These are phyloP conservation scores for Colletotrichum liaoningense DNA, from an alignment of 2,329 filamentous ascomycete species.

Conservation along the genomic window DNA sequence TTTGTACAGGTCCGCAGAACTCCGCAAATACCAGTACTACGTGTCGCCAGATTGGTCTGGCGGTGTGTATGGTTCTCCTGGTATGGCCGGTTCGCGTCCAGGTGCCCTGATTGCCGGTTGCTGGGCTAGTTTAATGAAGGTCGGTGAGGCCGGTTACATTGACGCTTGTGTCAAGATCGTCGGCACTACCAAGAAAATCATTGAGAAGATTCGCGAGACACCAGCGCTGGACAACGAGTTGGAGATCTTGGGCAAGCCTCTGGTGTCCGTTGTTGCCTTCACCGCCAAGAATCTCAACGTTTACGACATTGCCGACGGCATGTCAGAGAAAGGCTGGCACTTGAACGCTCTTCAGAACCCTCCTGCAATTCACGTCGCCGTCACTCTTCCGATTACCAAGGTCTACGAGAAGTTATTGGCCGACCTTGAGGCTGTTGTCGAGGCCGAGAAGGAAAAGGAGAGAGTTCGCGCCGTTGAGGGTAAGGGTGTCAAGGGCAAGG, in stretches of 20 bases:
- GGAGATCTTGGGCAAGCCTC: conserved; percentile 83
- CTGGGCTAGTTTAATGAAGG: conserved; percentile 91
- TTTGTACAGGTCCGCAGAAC: conserved; percentile 83
- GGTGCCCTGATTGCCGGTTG: conserved; percentile 95
- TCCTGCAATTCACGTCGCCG: conserved; percentile 91
- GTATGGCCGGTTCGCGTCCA: conserved; percentile 90
- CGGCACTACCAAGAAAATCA: conserved; percentile 85
- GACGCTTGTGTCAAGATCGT: conserved; percentile 90
- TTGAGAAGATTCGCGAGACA: conserved; percentile 76
- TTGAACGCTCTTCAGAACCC: conserved; percentile 93
- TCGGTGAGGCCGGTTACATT: conserved; percentile 90
- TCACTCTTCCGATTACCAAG: conserved; percentile 86
- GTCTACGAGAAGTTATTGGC: conserved; percentile 82
- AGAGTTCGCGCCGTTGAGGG: conserved; percentile 77
- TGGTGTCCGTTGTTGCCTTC: conserved; percentile 93
- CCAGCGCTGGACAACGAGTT: conserved; percentile 78
- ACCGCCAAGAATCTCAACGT: conserved; percentile 85
- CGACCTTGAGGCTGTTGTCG: conserved; percentile 76
- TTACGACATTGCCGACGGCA: conserved; percentile 93
- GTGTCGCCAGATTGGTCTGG: conserved; percentile 95
- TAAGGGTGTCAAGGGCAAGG: conserved; percentile 72
- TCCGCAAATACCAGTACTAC: conserved; percentile 95
- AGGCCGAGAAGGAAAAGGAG: conserved; percentile 85
- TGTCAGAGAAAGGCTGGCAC: conserved; percentile 90
- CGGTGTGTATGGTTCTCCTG: conserved; percentile 94